These are phyloP conservation scores for Kockiozyma suomiensis DNA, from an alignment of 805 yeast species.

Conservation along the genomic window DNA sequence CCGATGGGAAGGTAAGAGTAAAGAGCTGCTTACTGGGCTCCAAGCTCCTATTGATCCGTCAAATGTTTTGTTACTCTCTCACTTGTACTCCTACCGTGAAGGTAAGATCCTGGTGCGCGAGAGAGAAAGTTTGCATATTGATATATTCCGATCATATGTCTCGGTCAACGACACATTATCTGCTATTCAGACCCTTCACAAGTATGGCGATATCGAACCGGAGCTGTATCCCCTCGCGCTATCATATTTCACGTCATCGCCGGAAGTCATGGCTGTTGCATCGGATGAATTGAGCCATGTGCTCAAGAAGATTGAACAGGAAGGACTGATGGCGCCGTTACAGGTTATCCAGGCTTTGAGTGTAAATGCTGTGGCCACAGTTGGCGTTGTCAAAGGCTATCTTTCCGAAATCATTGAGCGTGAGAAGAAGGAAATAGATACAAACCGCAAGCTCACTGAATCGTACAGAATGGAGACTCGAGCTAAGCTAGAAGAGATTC, in stretches of 20 bases:
- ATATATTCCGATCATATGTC: slow-evolving; percentile 67
- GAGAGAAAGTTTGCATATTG: slow-evolving; percentile 54
- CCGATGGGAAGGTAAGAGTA: slow-evolving; percentile 71
- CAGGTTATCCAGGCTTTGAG: slow-evolving; percentile 76
- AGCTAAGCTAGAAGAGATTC: slow-evolving; percentile 56
- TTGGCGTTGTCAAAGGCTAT: slow-evolving; percentile 72
- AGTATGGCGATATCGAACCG: slow-evolving; percentile 63
- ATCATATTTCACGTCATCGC: slow-evolving; percentile 60
- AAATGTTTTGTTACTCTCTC: slow-evolving; percentile 58
- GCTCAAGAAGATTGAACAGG: slow-evolving; percentile 55
- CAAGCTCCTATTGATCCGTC: slow-evolving; percentile 58
- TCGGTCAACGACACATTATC: slow-evolving; percentile 58
- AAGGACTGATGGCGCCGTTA: slow-evolving; percentile 65
- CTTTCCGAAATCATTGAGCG: slow-evolving; percentile 61
- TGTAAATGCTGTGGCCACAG: slow-evolving; percentile 60
- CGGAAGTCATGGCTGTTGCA: slow-evolving; percentile 47
- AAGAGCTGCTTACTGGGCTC: slow-evolving; percentile 51
- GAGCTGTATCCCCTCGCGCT: slow-evolving; percentile 69
- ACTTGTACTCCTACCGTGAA: slow-evolving; percentile 47
- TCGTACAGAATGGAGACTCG: slow-evolving; percentile 70
- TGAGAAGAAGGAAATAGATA: slow-evolving; percentile 66
- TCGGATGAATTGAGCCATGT: slow-evolving; percentile 52
- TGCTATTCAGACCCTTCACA: slow-evolving; percentile 59
- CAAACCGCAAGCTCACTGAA: slow-evolving; percentile 64
- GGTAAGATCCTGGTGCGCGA: slow-evolving; percentile 39